These are phyloP conservation scores for Solanum hybrid DNA, from an alignment of 305 asterid genomes.

Conservation along the genomic window DNA sequence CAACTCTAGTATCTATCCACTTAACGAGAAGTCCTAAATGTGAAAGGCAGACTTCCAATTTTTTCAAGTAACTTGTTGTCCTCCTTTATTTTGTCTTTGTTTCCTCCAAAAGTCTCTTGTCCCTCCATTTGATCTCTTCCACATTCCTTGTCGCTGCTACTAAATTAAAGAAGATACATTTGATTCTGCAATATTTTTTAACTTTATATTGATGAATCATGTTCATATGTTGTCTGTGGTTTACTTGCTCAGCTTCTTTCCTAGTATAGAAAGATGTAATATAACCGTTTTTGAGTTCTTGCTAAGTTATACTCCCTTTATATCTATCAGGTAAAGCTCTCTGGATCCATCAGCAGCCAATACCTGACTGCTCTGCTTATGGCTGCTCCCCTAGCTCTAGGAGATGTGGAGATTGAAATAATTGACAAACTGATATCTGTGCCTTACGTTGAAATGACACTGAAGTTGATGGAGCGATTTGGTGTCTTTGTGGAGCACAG, in stretches of 20 bases:
- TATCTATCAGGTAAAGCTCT: conserved; percentile 76
- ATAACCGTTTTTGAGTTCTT: background rate
- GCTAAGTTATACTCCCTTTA: background rate
- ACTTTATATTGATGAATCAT: background rate
- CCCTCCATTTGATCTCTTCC: background rate
- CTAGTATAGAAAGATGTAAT: background rate
- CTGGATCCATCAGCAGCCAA: conserved; percentile 95
- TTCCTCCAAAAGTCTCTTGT: background rate
- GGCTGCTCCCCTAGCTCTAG: conserved; percentile 93
- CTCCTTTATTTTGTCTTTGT: background rate
- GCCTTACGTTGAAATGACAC: conserved; percentile 97
- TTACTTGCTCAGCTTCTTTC: background rate
- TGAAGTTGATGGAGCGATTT: conserved; percentile 93
- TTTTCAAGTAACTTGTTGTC: background rate
- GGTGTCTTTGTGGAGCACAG: conserved; percentile 87
- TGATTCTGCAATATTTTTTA: background rate
- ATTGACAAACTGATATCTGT: conserved; percentile 86
- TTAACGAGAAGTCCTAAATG: background rate
- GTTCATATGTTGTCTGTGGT: background rate
- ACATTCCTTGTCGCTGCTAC: background rate
- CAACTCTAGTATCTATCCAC: background rate
- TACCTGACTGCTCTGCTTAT: conserved; percentile 91
- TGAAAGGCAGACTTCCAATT: background rate
- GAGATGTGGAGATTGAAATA: conserved; percentile 92
- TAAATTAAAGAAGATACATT: background rate